A percentile compares a stretch with the other conserved stretches of the same genome.
These are phyloP conservation scores for Penicillium psychrofluorescens DNA, from an alignment of 495 filamentous ascomycete genomes.

Conservation along the genomic window DNA sequence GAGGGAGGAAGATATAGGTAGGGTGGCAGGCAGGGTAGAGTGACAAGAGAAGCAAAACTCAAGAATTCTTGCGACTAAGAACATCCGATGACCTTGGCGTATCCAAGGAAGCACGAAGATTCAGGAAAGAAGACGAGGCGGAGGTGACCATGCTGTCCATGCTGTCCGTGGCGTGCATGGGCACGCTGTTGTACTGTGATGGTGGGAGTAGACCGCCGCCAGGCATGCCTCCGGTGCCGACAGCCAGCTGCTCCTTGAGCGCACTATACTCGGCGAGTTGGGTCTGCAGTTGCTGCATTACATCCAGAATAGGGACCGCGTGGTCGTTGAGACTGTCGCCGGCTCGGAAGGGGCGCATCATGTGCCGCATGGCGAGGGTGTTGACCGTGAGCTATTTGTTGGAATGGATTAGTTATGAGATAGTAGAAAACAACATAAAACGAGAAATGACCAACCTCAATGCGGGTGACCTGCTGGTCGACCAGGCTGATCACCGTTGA, in stretches of 20 bases:
- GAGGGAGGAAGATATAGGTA: too few relatives aligned
- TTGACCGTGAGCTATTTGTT: constrained; percentile 51
- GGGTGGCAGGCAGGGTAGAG: too few relatives aligned
- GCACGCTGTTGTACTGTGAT: constrained; percentile 2
- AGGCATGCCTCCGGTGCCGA: constrained; percentile 23
- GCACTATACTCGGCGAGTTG: constrained; percentile 45
- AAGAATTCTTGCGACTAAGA: constrained; percentile 1
- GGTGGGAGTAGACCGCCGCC: constrained; percentile 7
- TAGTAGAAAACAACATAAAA: neutral
- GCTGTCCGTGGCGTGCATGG: constrained; percentile 10
- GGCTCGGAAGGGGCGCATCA: constrained; percentile 46
- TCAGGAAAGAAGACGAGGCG: constrained; percentile 25
- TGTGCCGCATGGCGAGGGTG: constrained; percentile 58
- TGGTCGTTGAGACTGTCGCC: constrained; percentile 40
- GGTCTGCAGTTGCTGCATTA: constrained; percentile 39
- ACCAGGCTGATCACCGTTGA: constrained; percentile 76
- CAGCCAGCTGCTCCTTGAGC: constrained; percentile 40
- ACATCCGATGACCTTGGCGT: constrained; percentile 11
- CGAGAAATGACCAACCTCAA: constrained; percentile 63
- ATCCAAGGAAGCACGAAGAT: constrained; percentile 12
- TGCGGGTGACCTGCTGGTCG: constrained; percentile 88
- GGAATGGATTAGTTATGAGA: constrained; percentile 11
- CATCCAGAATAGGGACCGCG: constrained; percentile 44
- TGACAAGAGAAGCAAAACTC: neutral
- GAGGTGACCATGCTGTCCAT: constrained; percentile 18